A percentile compares a stretch with the other conserved stretches of the same genome.
Conservation (phyloP, 192 early-diverging fungal genomes). For the Entomortierella lignicola region DNA sequence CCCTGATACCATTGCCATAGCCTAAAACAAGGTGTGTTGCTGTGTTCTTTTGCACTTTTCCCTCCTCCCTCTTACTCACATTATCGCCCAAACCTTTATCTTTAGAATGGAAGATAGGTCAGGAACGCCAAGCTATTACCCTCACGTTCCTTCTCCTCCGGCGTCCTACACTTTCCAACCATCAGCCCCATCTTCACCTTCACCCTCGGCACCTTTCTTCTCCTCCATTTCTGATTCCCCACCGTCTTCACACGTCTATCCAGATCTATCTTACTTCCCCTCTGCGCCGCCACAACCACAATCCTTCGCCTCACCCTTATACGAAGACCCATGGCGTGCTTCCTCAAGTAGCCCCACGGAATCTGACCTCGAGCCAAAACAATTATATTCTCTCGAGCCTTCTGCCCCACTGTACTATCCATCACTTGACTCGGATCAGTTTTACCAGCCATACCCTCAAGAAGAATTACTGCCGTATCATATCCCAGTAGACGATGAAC, state of each 20-base stretch:
- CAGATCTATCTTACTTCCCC: neutral
- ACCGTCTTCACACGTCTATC: neutral
- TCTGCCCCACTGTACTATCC: conserved; percentile 20
- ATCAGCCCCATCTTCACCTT: conserved; percentile 16
- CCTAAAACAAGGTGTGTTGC: too few relatives aligned
- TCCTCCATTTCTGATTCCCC: neutral
- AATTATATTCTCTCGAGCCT: conserved; percentile 2
- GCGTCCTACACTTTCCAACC: conserved; percentile 24
- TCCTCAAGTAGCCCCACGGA: conserved; percentile 4
- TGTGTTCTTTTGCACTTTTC: too few relatives aligned
- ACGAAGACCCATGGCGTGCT: neutral
- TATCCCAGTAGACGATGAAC: neutral
- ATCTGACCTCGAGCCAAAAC: conserved; percentile 14
- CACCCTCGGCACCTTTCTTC: conserved; percentile 4
- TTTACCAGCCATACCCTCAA: conserved; percentile 3
- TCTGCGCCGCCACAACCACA: conserved; percentile 2
- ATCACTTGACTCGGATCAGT: neutral
- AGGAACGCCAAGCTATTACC: conserved; percentile 6
- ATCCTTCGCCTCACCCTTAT: neutral
- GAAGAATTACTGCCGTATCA: neutral
- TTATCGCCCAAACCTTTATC: too few relatives aligned
- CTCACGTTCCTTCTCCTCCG: conserved; percentile 13
- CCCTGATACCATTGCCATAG: too few relatives aligned
- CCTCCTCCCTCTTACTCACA: too few relatives aligned
- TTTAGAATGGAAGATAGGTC: too few relatives aligned